Evolutionary conservation across 2,329 filamentous ascomycete species (phyloP), one percentile per base, ranked within the genome.

Genomic region (Atkinsonella hypoxylon): DNA sequence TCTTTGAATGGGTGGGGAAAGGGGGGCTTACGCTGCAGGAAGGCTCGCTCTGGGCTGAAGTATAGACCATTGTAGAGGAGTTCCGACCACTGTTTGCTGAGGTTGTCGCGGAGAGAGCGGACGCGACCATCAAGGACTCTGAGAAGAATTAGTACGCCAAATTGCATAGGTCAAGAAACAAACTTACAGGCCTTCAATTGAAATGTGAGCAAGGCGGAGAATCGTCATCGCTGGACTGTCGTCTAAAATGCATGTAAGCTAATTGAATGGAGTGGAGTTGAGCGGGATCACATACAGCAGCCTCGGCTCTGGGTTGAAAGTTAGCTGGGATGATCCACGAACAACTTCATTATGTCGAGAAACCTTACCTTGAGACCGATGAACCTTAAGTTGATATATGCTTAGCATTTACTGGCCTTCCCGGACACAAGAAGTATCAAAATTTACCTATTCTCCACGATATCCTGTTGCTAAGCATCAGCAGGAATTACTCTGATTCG

Each of bases 171-270:
- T 7, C 26, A 26, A 26, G 2, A 8, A 26, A 26, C 26, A 26
- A 26, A 26, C 26, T 26, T 7, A 26, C 26, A 50, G 42, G 41
- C 48, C 48, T n/a, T 50, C 48, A 6, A 50, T 38, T 31, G 31
- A 38, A n/a, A 44, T 38, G 34, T 50, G 48, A 8, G 48, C 48
- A 13, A 40, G 41, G 7, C 41, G 41, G n/a, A 45, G 41, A 7
- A 50, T 50, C 12, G 48, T 50, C 48, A 50, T 38, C 32, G 32
- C 48, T 10, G 48, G 48, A 34, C 32, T 50, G 48, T 50, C 48
- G 26, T 50, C 26, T 26, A 7, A 26, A 26, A 26, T 5, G 26
- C 26, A 26, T 26, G 26, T 26, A 26, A 26, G 26, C 26, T 26
- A 8, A 26, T 26, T 26, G 26, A 26, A 26, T 26, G 26, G 26